These are phyloP conservation scores for Syzygium syzygioides DNA, from an alignment of 441 rosid genomes.

Conservation along the genomic window DNA sequence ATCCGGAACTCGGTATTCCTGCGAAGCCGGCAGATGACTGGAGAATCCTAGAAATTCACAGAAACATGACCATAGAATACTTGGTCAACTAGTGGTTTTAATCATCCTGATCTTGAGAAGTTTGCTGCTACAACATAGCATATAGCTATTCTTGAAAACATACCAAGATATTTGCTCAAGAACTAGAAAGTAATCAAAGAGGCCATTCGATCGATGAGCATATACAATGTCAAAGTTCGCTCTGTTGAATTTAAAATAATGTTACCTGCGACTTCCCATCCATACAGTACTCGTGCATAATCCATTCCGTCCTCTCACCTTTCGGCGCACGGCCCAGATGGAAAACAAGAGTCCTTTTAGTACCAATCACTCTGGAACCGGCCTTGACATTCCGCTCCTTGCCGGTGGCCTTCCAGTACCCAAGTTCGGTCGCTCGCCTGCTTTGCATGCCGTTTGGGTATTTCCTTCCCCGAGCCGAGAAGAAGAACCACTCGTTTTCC, in stretches of 20 bases:
- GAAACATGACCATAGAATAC: background rate
- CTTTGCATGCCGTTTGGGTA: constrained; percentile 82
- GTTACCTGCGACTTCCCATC: constrained; percentile 47
- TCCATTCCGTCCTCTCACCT: constrained; percentile 92
- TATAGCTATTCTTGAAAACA: background rate
- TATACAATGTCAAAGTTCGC: background rate
- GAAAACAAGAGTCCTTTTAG: constrained; percentile 82
- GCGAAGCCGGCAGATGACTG: constrained; percentile 72
- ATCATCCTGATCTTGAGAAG: background rate
- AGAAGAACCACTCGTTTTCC: constrained; percentile 85
- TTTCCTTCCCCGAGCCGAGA: constrained; percentile 73
- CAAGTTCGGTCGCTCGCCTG: constrained; percentile 68
- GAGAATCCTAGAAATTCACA: constrained; percentile 41
- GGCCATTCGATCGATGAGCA: background rate
- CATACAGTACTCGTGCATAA: constrained; percentile 80
- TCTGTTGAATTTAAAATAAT: background rate
- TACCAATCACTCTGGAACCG: constrained; percentile 51
- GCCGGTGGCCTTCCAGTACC: constrained; percentile 95
- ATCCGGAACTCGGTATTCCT: constrained; percentile 41
- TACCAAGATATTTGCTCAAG: background rate
- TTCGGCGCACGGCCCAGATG: constrained; percentile 86
- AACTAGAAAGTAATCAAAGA: background rate
- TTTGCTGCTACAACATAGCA: background rate
- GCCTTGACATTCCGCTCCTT: constrained; percentile 78
- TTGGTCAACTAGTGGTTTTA: background rate